Evolutionary conservation across 2,329 filamentous ascomycete genomes (phyloP), one percentile per base, ranked within the genome.

Genomic region (Trichoderma arundinaceum): DNA sequence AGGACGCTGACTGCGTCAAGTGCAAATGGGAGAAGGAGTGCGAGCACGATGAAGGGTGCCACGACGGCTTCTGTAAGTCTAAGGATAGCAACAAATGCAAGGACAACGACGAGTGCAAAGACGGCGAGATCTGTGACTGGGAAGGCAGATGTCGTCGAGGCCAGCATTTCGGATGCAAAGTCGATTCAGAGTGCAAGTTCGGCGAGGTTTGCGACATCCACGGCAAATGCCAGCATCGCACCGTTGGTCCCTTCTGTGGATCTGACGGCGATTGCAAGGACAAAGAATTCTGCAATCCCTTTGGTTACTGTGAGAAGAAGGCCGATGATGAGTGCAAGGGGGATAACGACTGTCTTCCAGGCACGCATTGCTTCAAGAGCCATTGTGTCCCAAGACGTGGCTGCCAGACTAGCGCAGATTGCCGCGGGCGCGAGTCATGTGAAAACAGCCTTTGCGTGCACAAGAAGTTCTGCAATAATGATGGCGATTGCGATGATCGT

Each of bases 91-190:
- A 61, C 8, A 13, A 41, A 7, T 62, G 59, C 39, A 35, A 38
- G n/a, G 46, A 62, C 12, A 35, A 53, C 8, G 4, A 35, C 7
- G 38, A 53, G 7, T 62, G 59, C 59, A n/a, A 53, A 10, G 46
- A 61, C 13, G 58, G 48, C 22, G 35, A 61, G 15, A 43, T 52
- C 46, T 61, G 58, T 7, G 58, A 61, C 22, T 43, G 35, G 33
- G 58, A 61, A 33, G 58, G 58, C 46, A 41, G 35, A 9, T 61
- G 58, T 28, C 58, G 58, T 9, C 59, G 59, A 35, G 59, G 48
- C 10, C 39, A 62, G 1, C 48, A 62, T 13, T 43, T 53, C 38
- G 38, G 17, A 35, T 62, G 59, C 49, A 46, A 32, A 10, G 22
- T 52, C n/a, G 59, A 62, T 19, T 44, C 38, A 7, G 49, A 53